Evolutionary conservation across 2,329 filamentous ascomycete genomes (phyloP).

Genomic region (Xylariaceae sp.): DNA sequence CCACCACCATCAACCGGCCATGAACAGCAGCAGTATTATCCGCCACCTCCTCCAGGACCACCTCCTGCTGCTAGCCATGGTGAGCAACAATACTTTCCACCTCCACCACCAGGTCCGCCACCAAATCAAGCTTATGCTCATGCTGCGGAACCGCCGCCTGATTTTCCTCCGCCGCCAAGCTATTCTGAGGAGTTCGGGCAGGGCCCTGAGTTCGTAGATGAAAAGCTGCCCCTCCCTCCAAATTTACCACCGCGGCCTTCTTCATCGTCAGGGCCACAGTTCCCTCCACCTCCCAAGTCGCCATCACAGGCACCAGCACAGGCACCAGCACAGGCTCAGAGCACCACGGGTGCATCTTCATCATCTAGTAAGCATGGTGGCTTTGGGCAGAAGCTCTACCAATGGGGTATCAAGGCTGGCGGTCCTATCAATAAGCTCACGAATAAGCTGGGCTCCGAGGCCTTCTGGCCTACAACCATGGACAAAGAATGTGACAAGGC

Average conservation of each 20-base stretch:
- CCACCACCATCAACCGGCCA: background rate
- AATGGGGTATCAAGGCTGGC: slow-evolving; percentile 54
- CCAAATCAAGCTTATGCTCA: slow-evolving; percentile 2
- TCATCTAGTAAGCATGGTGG: background rate
- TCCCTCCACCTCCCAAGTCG: slow-evolving; percentile 8
- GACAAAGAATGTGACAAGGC: slow-evolving; percentile 94
- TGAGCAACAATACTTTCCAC: slow-evolving; percentile 3
- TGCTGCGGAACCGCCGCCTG: background rate
- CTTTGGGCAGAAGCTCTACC: slow-evolving; percentile 30
- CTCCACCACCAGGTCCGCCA: slow-evolving; percentile 13
- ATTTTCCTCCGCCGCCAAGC: slow-evolving; percentile 27
- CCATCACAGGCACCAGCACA: slow-evolving; percentile 15
- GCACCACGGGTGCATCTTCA: background rate
- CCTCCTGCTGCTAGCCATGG: background rate
- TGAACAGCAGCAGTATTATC: slow-evolving; percentile 1
- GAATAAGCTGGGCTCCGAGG: slow-evolving; percentile 82
- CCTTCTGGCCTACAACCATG: slow-evolving; percentile 84
- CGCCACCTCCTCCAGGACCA: slow-evolving; percentile 4
- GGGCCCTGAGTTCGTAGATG: slow-evolving; percentile 18
- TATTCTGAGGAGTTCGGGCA: slow-evolving; percentile 23
- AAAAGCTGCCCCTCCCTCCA: slow-evolving; percentile 28
- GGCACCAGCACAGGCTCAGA: background rate
- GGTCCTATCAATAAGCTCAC: slow-evolving; percentile 81
- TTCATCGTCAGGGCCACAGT: slow-evolving; percentile 21
- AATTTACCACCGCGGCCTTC: slow-evolving; percentile 27